Evolutionary conservation across 441 rosid genomes (phyloP), one percentile per base, ranked within the genome.

Genomic region (Pelargonium cotyledonis): DNA sequence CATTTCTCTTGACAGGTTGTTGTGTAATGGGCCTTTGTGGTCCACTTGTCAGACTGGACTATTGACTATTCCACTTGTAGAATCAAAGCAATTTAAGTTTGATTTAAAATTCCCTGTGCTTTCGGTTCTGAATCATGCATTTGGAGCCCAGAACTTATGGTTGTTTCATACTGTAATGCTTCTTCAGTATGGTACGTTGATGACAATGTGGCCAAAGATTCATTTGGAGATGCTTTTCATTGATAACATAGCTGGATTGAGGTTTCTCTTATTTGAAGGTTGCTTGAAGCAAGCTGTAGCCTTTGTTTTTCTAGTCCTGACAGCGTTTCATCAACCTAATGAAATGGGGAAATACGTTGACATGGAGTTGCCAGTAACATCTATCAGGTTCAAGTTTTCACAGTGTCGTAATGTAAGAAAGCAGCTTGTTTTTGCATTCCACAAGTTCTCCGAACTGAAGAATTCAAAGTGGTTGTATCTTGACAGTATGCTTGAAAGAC

Each of bases 201-300:
- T 75, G 72, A 67, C 72, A 31, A 49, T 71, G 47, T 86, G 95
- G 96, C 97, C 96, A 72, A 83, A 74, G 76, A 85, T 88, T 75
- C 78, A 88, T 63, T 79, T 94, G 89, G 96, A 94, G 87, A 86
- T 91, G 85, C 88, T 91, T 79, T 85, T 94, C 78, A 82, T 91
- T 4, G 91, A 90, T 74, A 91, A 81, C 74, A 65, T 80, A 44
- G 87, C 76, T 78, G 99, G 99, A 60, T 68, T 90, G 75, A 85
- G 88, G 82, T 77, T 86, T 77, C 78, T 86, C 5, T 26, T 77
- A 67, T 90, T 88, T 82, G 92, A 95, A 83, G 96, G 96, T 73
- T 84, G 85, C 78, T 81, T 91, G 85, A 82, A 82, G 78, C 80
- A 86, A 70, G 91, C 89, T 72, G 69, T 94, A 71, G 86, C 80